These are phyloP conservation scores for Pythium diclinum DNA, from an alignment of 352 stramenopile genomes.

Conservation along the genomic window DNA sequence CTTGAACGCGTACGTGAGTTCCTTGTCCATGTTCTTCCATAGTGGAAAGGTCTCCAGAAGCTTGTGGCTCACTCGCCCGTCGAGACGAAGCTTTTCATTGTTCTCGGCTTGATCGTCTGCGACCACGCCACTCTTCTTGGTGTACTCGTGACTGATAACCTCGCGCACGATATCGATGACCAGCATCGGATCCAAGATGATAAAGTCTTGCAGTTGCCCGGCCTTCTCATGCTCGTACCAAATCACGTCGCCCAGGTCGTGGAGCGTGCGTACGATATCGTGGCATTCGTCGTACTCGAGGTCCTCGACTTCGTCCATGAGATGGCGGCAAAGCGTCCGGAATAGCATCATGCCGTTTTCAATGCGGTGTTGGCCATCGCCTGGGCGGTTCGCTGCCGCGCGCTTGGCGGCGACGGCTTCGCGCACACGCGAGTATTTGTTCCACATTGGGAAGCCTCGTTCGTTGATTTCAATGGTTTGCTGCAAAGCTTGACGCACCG, in stretches of 20 bases:
- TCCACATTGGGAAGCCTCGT: background rate
- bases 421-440: background rate
- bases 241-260: conserved; percentile 21
- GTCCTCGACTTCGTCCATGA: conserved; percentile 10
- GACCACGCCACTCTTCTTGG: background rate
- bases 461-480: too few relatives aligned
- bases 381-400: background rate
- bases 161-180: conserved; percentile 22
- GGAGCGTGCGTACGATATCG: conserved; percentile 6
- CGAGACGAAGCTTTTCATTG: background rate
- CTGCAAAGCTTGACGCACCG: too few relatives aligned
- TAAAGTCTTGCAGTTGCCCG: background rate
- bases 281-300: conserved; percentile 8
- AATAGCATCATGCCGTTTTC: conserved; percentile 3
- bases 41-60: background rate
- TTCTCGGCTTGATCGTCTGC: background rate
- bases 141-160: background rate
- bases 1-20: conserved; percentile 30
- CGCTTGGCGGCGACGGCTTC: background rate
- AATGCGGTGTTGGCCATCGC: conserved; percentile 1
- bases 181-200: conserved; percentile 26
- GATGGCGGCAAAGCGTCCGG: background rate
- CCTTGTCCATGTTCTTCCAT: conserved; percentile 23
- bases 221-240: conserved; percentile 17
- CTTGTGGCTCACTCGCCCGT: background rate